Evolutionary conservation across 805 yeast genomes (phyloP).

Genomic region (Lipomyces chichibuensis): DNA sequence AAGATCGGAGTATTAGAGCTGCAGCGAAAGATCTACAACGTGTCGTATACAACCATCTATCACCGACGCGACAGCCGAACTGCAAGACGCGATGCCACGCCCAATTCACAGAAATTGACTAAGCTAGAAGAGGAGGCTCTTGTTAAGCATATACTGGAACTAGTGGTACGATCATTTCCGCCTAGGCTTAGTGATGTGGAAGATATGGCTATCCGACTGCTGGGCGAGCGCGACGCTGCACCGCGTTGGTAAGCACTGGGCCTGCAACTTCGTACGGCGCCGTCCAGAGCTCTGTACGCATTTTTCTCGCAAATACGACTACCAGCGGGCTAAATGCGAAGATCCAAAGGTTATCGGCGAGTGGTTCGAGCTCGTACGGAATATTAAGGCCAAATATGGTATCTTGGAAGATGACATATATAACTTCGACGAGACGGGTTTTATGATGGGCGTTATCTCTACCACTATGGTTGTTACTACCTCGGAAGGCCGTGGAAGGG

Average conservation of each 20-base stretch:
- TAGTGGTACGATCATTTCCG: conserved; percentile 6
- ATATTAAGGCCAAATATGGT: background rate
- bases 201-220: background rate
- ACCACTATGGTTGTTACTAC: background rate
- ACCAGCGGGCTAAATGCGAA: conserved; percentile 9
- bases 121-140: background rate
- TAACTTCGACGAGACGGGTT: conserved; percentile 18
- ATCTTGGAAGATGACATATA: background rate
- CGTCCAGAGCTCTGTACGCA: conserved; percentile 6
- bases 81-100: background rate
- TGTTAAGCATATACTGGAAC: conserved; percentile 4
- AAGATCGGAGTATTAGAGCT: background rate
- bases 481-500: background rate
- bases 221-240: background rate
- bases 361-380: conserved; percentile 1
- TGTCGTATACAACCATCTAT: background rate
- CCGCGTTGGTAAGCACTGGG: background rate
- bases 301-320: conserved; percentile 6
- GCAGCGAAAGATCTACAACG: background rate
- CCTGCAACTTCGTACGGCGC: background rate
- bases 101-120: background rate
- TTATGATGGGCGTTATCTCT: conserved; percentile 10
- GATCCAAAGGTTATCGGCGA: conserved; percentile 3
- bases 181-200: conserved; percentile 1
- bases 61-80: background rate